Base-by-base conservation (phyloP, 139 green algal genomes). In the Dunaliella primolecta region DNA sequence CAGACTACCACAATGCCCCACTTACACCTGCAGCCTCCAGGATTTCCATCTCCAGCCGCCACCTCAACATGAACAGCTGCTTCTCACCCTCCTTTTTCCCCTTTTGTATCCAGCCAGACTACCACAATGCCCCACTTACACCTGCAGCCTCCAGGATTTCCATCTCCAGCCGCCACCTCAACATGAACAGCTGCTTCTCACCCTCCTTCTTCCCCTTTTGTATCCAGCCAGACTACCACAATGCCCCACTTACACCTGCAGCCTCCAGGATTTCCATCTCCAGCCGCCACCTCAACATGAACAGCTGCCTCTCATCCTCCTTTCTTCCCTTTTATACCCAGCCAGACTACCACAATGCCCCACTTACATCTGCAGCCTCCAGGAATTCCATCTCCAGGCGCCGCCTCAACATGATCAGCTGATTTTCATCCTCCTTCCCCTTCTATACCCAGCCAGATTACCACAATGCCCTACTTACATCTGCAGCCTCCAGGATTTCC, bases 81-180 rank as follows among this genome's bases (percentile, higher is more conserved):
- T 97, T 96, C 90, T 99, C 97, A 77, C 99, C 97, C 32, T 87
- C 84, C n/a, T n/a, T n/a, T n/a, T n/a, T n/a, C n/a, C n/a, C n/a
- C n/a, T n/a, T n/a, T n/a, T n/a, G n/a, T n/a, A n/a, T n/a, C n/a
- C n/a, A n/a, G n/a, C n/a, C n/a, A n/a, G n/a, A n/a, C n/a, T n/a
- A n/a, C n/a, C n/a, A n/a, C n/a, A n/a, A n/a, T n/a, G n/a, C n/a
- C n/a, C 7, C 77, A 81, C 79, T 75, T 57, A 97, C 95, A 77
- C 98, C 95, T 7, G 95, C 95, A 56, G 89, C 92, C 76, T 95
- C 91, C 46, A 98, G 84, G 15, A 99, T 93, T 85, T 98, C 96
- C 23, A 90, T 84, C 91, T 99, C 96, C 36, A 95, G 85, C 30
- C 83, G 76, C 20, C 92, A 81, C 80, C 88, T 83, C 81, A 94